phyloP scores from a whole-genome alignment of 2,329 filamentous ascomycete species.

The Aspergillus sp. region DNA sequence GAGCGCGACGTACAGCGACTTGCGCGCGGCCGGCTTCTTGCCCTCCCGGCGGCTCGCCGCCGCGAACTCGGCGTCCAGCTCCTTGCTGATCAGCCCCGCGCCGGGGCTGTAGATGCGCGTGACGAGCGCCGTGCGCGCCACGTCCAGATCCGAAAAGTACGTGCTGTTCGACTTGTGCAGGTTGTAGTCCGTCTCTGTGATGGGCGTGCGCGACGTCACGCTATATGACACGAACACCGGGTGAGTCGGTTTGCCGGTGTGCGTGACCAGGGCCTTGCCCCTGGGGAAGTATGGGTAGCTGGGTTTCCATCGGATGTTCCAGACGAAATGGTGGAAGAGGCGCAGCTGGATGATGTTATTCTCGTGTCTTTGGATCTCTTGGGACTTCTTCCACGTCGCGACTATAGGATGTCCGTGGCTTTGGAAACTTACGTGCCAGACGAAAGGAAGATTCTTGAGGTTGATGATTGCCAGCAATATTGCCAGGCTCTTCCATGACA shows the following conservation, averaged over 20 bases:
- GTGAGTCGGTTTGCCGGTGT: conserved; percentile 43
- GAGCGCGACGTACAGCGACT: conserved; percentile 63
- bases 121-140: conserved; percentile 77
- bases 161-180: conserved; percentile 80
- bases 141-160: conserved; percentile 84
- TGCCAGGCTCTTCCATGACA: conserved; percentile 36
- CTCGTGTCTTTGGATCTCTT: neutral
- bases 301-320: conserved; percentile 54
- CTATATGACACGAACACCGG: conserved; percentile 73
- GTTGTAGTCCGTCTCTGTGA: conserved; percentile 84
- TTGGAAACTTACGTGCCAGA: conserved; percentile 38
- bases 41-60: conserved; percentile 52
- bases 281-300: conserved; percentile 46
- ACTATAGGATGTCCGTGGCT: too few relatives aligned
- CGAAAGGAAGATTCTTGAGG: conserved; percentile 37
- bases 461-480: conserved; percentile 38
- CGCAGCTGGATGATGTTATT: conserved; percentile 48
- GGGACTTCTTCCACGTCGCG: too few relatives aligned
- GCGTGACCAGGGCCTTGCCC: conserved; percentile 33
- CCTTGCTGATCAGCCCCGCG: conserved; percentile 51
- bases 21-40: conserved; percentile 48
- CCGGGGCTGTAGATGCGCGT: conserved; percentile 64
- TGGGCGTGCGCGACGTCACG: conserved; percentile 63
- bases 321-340: conserved; percentile 57
- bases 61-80: conserved; percentile 53